These are phyloP conservation scores for Camellia sinensis DNA, from an alignment of 148 eudicot genomes.

Conservation along the genomic window DNA sequence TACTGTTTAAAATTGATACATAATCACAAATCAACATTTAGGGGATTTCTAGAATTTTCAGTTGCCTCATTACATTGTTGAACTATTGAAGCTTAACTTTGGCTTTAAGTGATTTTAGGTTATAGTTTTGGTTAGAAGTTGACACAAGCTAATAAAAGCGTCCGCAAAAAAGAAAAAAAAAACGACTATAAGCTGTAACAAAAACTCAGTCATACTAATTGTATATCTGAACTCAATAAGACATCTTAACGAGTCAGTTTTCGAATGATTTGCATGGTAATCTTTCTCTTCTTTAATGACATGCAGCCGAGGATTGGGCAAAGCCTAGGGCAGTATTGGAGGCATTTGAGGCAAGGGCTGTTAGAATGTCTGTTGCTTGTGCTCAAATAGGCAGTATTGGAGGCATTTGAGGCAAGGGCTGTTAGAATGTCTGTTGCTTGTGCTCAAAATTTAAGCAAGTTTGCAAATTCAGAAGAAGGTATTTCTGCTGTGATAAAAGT, in stretches of 20 bases:
- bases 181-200: too few relatives aligned
- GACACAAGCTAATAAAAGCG: too few relatives aligned
- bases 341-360: slow-evolving; percentile 89
- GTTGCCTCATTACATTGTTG: background rate
- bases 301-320: slow-evolving; percentile 93
- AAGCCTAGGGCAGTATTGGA: slow-evolving; percentile 66
- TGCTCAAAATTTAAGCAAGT: slow-evolving; percentile 64
- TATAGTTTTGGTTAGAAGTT: too few relatives aligned
- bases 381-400: slow-evolving; percentile 63
- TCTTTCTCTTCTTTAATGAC: slow-evolving; percentile 15
- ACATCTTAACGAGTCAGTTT: background rate
- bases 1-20: too few relatives aligned
- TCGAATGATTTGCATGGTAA: background rate
- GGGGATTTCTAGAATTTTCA: too few relatives aligned
- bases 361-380: slow-evolving; percentile 80
- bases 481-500: slow-evolving; percentile 5
- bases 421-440: slow-evolving; percentile 79
- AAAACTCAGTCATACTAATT: too few relatives aligned
- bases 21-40: too few relatives aligned
- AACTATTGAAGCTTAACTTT: too few relatives aligned
- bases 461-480: slow-evolving; percentile 85
- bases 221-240: background rate
- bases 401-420: slow-evolving; percentile 92
- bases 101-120: too few relatives aligned
- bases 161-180: too few relatives aligned